Percentiles rank a stretch among this genome's conserved stretches.
Conservation (phyloP, 495 filamentous ascomycete genomes). For the Xylaria scruposa region DNA sequence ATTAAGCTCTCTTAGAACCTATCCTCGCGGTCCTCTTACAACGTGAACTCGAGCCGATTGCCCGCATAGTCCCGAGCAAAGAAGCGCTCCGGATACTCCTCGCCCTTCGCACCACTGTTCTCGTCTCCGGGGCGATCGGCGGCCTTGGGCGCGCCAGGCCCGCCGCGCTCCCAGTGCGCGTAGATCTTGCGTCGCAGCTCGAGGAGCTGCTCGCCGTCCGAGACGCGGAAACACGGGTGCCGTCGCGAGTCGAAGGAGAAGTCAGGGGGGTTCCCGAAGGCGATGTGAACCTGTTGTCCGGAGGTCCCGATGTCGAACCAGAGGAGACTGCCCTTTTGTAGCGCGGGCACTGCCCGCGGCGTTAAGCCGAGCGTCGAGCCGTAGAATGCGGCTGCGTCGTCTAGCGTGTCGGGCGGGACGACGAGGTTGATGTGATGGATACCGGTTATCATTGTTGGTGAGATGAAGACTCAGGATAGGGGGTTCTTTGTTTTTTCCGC, state of each 20-base stretch:
- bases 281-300: conserved; percentile 68
- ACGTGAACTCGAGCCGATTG: conserved; percentile 66
- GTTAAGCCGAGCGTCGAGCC: conserved; percentile 59
- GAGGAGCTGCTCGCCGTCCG: conserved; percentile 51
- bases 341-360: conserved; percentile 55
- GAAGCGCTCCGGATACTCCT: conserved; percentile 65
- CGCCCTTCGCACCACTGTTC: conserved; percentile 58
- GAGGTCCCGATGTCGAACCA: conserved; percentile 67
- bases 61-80: conserved; percentile 70
- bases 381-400: conserved; percentile 63
- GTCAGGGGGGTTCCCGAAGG: conserved; percentile 46
- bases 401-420: conserved; percentile 60
- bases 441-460: conserved; percentile 62
- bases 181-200: conserved; percentile 58
- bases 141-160: conserved; percentile 55
- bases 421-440: conserved; percentile 68
- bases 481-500: not conserved
- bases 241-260: conserved; percentile 54
- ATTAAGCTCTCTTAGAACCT: not conserved
- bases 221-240: conserved; percentile 66
- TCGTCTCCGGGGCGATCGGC: conserved; percentile 62
- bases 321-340: conserved; percentile 56
- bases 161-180: conserved; percentile 58
- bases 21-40: conserved; percentile 37
- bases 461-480: not conserved